Evolutionary conservation across 352 stramenopile species (phyloP), one percentile per base, ranked within the genome.

Genomic region (Phytopythium oedochilum): DNA sequence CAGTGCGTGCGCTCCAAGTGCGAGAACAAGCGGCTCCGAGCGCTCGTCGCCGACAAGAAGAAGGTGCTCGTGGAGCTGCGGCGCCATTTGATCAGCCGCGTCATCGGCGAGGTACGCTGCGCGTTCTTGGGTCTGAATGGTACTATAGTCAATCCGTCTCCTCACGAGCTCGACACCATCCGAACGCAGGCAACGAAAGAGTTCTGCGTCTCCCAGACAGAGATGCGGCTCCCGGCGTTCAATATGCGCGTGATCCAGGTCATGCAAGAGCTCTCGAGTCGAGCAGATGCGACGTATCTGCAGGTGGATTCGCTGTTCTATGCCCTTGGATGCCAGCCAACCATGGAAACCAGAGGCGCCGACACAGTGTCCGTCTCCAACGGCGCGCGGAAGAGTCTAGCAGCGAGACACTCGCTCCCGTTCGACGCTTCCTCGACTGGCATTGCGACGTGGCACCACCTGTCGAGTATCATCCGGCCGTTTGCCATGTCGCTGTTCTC

Each of bases 1-100:
- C 53, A 60, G 17, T 38, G 51, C 47, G 35, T 52, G 12, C 40
- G 40, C 15, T 55, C 65, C 15, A 46, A 57, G 12, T 43, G 63
- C 25, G 57, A 73, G 61, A 70, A 73, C 54, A n/a, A 23, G 3
- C 50, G 57, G 34, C 57, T 73, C 9, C 61, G 65, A 25, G 49
- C 31, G 25, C 20, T 67, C 26, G 53, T 73, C 23, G 11, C 29
- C 14, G 50, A 56, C 11, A 59, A 63, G 15, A 39, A 28, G 31
- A 26, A 57, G 34, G 55, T 43, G 1, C 18, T 45, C 11, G 14
- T 48, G 15, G 47, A 56, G 26, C 29, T 68, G 20, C 22, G 55
- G 23, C 29, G 17, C 39, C 8, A 28, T 3, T 6, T 48, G 12
- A 11, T 35, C 0, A 15, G 34, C 25, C 32, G 35, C 9, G 22